Conservation (phyloP, 108 stramenopile genomes). For the Stephanodiscus minutulus region DNA sequence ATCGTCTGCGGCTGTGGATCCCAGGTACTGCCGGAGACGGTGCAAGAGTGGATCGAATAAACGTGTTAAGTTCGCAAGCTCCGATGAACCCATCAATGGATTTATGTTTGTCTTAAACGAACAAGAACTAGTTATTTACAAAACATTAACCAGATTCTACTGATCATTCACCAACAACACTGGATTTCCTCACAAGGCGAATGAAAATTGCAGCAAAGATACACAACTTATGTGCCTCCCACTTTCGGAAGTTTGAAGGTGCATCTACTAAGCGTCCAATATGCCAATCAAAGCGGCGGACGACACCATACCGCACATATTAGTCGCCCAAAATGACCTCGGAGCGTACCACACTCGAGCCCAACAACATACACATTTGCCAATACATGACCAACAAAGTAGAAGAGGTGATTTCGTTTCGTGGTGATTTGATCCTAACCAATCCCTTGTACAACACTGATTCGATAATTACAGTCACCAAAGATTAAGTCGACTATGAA, state of each 20-base stretch:
- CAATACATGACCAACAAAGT: constrained; percentile 39
- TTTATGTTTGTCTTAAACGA: no score
- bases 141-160: no score
- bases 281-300: constrained; percentile 60
- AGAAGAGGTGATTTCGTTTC: constrained; percentile 11
- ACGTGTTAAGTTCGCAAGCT: no score
- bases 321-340: constrained; percentile 39
- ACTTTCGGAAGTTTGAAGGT: constrained; percentile 11
- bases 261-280: constrained; percentile 34
- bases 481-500: constrained; percentile 7
- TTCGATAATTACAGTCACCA: constrained; percentile 27
- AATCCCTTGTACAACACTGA: constrained; percentile 11
- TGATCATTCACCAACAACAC: no score
- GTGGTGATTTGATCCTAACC: not conserved
- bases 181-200: not conserved
- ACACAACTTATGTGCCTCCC: constrained; percentile 40
- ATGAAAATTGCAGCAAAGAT: constrained; percentile 25
- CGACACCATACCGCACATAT: constrained; percentile 4
- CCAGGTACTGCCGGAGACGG: no score
- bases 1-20: no score
- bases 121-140: no score
- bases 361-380: constrained; percentile 51
- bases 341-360: constrained; percentile 48
- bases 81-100: no score
- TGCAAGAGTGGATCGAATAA: no score